phyloP scores from a whole-genome alignment of 2,329 filamentous ascomycete species.

The Alternaria triticimaculans region DNA sequence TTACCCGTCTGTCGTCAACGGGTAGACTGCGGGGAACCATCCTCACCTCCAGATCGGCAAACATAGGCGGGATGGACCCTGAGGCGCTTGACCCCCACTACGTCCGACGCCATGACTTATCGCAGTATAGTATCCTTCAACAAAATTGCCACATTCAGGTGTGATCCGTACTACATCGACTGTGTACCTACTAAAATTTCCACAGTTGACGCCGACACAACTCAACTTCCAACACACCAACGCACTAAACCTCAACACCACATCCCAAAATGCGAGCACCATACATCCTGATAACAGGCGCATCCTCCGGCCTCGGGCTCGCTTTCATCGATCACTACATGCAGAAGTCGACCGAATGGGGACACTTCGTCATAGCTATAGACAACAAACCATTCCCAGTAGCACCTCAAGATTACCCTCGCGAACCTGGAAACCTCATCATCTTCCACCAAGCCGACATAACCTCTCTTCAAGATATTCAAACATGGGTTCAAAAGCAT shows the following conservation, averaged over 20 bases:
- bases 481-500: too few species aligned
- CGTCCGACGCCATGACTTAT: background rate
- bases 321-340: slow-evolving; percentile 54
- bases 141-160: slow-evolving; percentile 3
- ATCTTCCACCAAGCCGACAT: slow-evolving; percentile 14
- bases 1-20: background rate
- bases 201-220: too few species aligned
- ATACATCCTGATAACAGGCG: slow-evolving; percentile 82
- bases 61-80: background rate
- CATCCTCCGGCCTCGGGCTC: slow-evolving; percentile 88
- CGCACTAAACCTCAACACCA: background rate
- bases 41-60: background rate
- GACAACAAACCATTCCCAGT: slow-evolving; percentile 19
- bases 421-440: too few species aligned
- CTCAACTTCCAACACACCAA: too few species aligned
- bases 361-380: slow-evolving; percentile 26
- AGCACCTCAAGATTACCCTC: too few species aligned
- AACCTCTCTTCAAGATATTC: background rate
- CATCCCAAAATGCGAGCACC: background rate
- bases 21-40: slow-evolving; percentile 10
- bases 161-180: background rate
- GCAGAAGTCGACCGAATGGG: too few species aligned
- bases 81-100: background rate
- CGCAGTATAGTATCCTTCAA: slow-evolving; percentile 1
- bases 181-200: background rate